A percentile compares a stretch with the other conserved stretches of the same genome.
phyloP scores from a whole-genome alignment of 495 filamentous ascomycete species.

The Pseudoneurospora amorphoporcata region DNA sequence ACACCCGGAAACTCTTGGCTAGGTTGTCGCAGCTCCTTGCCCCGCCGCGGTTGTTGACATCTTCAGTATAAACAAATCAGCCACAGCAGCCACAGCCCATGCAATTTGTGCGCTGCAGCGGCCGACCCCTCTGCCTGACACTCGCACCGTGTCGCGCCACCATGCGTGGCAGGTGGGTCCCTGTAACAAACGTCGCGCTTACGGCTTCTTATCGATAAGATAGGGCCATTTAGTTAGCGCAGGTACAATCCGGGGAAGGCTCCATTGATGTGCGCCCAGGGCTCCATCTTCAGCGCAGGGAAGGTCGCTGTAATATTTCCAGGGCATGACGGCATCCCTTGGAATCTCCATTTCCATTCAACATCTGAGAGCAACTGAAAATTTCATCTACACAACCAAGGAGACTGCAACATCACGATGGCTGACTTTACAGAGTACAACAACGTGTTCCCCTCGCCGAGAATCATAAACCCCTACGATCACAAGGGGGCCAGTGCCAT shows the following conservation, averaged over 20 bases:
- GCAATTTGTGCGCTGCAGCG: background rate
- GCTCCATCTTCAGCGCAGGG: background rate
- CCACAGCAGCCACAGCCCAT: slow-evolving; percentile 15
- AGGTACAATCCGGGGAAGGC: background rate
- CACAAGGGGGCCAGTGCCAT: slow-evolving; percentile 47
- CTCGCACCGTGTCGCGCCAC: background rate
- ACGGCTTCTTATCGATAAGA: background rate
- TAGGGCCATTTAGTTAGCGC: background rate
- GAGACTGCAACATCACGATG: slow-evolving; percentile 13
- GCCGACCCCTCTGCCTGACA: background rate
- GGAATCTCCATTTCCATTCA: background rate
- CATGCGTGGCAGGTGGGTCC: background rate
- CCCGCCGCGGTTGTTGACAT: slow-evolving; percentile 17
- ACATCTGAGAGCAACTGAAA: background rate
- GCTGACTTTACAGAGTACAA: slow-evolving; percentile 47
- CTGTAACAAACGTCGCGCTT: background rate
- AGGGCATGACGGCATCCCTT: background rate
- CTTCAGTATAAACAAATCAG: slow-evolving; percentile 27
- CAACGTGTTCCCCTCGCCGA: slow-evolving; percentile 51
- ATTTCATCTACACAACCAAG: background rate
- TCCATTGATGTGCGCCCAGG: background rate
- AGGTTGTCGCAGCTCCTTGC: slow-evolving; percentile 4
- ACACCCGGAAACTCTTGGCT: slow-evolving; percentile 5
- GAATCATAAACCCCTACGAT: slow-evolving; percentile 49
- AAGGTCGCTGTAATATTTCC: background rate